phyloP scores from a whole-genome alignment of 345 rosid genomes.

The Chamaenerion angustifolium region DNA sequence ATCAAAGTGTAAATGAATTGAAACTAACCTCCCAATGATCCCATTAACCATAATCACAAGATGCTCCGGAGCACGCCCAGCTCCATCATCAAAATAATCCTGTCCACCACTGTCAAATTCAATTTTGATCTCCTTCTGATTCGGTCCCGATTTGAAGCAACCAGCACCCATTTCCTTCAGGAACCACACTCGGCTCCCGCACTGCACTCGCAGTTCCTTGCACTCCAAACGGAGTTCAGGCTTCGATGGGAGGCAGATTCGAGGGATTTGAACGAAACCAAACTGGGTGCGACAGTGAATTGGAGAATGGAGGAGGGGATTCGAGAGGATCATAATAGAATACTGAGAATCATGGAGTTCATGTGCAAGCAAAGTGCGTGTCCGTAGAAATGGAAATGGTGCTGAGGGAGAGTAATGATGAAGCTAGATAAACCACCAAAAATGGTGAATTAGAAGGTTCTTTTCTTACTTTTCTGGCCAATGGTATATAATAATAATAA shows the following conservation, averaged over 20 bases:
- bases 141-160: constrained; percentile 29
- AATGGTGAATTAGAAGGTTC: no score
- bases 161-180: constrained; percentile 24
- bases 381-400: no score
- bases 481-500: no score
- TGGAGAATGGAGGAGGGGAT: no score
- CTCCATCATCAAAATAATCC: constrained; percentile 32
- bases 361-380: no score
- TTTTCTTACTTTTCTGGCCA: no score
- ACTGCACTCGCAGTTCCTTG: constrained; percentile 7
- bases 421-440: no score
- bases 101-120: constrained; percentile 59
- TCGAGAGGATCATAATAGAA: no score
- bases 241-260: constrained; percentile 2
- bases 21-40: constrained; percentile 51
- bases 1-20: neutral
- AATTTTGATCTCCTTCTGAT: constrained; percentile 20
- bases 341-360: no score
- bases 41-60: constrained; percentile 86
- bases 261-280: no score
- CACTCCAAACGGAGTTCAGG: constrained; percentile 9
- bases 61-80: constrained; percentile 39
- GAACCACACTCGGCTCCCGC: constrained; percentile 25
- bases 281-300: no score
- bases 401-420: no score